These are phyloP conservation scores for Globisporangium uncinulatum DNA, from an alignment of 352 stramenopile genomes.

Conservation along the genomic window DNA sequence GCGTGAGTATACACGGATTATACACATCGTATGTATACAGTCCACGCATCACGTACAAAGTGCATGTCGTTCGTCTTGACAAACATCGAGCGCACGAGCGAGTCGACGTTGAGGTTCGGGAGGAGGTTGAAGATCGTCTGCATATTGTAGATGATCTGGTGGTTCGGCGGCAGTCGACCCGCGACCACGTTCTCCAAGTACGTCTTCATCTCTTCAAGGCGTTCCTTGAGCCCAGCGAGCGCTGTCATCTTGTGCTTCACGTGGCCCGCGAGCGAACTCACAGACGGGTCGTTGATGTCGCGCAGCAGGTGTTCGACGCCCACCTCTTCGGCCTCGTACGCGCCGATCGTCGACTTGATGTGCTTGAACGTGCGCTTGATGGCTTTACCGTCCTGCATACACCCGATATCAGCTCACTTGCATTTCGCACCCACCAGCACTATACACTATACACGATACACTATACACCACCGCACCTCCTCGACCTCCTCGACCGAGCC, in stretches of 20 bases:
- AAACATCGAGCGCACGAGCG: conserved; percentile 96
- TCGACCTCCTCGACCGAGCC: conserved; percentile 97
- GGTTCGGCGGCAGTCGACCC: conserved; percentile 65
- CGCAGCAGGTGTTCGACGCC: conserved; percentile 98
- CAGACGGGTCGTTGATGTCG: conserved; percentile 99
- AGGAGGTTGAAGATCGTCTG: conserved; percentile 99
- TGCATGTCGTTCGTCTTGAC: conserved; percentile 99
- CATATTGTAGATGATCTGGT: conserved; percentile 99
- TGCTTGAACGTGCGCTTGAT: conserved; percentile 98
- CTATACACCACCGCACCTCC: conserved; percentile 25
- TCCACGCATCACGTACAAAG: conserved; percentile 71
- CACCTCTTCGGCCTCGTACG: conserved; percentile 94
- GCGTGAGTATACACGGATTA: neutral
- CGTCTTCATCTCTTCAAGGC: conserved; percentile 97
- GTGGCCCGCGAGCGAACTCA: conserved; percentile 96
- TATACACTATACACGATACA: neutral
- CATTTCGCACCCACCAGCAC: too few relatives aligned
- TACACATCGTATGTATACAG: too few relatives aligned
- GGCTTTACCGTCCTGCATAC: conserved; percentile 82
- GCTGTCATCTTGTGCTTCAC: conserved; percentile 98
- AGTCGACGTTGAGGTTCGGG: conserved; percentile 97
- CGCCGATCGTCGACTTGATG: conserved; percentile 94
- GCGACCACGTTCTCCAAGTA: conserved; percentile 95
- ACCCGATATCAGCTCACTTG: neutral
- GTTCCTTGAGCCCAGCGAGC: conserved; percentile 90